These are phyloP conservation scores for Scedosporium apiospermum DNA, from an alignment of 2,329 filamentous ascomycete species.

Conservation along the genomic window DNA sequence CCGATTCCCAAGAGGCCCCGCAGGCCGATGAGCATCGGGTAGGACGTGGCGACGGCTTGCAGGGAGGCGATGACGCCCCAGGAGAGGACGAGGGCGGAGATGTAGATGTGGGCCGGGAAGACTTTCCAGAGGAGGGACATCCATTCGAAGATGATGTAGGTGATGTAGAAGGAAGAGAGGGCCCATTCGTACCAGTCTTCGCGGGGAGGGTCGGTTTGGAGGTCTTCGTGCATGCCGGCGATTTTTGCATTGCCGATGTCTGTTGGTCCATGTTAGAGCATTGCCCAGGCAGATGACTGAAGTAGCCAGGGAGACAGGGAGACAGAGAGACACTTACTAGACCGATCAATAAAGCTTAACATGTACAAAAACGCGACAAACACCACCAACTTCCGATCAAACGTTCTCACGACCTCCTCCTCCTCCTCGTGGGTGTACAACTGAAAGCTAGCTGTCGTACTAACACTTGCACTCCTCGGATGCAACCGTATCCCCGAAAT, in stretches of 20 bases:
- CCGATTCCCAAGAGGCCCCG: slow-evolving; percentile 50
- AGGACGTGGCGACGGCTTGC: slow-evolving; percentile 58
- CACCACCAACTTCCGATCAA: slow-evolving; percentile 67
- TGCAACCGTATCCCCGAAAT: background rate
- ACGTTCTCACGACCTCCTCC: slow-evolving; percentile 56
- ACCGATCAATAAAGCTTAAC: slow-evolving; percentile 77
- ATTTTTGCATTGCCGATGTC: slow-evolving; percentile 56
- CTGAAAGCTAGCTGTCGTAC: slow-evolving; percentile 26
- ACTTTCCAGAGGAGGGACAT: slow-evolving; percentile 53
- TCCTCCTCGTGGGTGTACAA: slow-evolving; percentile 61
- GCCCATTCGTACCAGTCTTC: slow-evolving; percentile 50
- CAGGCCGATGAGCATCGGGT: slow-evolving; percentile 45
- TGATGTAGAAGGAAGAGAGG: slow-evolving; percentile 50
- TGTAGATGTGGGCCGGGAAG: slow-evolving; percentile 50
- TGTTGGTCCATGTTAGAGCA: slow-evolving; percentile 15
- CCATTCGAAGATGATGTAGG: slow-evolving; percentile 57
- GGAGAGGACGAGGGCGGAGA: slow-evolving; percentile 54
- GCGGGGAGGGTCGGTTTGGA: slow-evolving; percentile 38
- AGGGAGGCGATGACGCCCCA: slow-evolving; percentile 76
- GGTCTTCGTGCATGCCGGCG: slow-evolving; percentile 53
- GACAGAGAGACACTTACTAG: slow-evolving; percentile 46
- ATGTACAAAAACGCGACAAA: slow-evolving; percentile 79
- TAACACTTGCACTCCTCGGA: slow-evolving; percentile 13
- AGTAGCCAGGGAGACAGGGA: background rate
- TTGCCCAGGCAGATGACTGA: background rate